Conservation (phyloP, 306 rosid genomes). For the Senna siamea region DNA sequence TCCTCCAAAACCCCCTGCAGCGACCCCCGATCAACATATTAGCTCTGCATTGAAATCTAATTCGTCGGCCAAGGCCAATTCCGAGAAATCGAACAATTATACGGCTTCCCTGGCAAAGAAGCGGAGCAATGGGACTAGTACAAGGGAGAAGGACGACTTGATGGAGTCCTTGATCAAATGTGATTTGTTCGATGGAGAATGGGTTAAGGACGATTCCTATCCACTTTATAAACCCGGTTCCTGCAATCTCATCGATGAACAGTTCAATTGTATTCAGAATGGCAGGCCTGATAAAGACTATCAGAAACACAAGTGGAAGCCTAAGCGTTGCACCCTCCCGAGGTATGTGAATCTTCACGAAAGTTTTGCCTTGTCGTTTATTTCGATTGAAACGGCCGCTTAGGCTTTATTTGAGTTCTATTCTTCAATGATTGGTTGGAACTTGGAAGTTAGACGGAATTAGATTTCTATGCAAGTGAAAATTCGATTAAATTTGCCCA, state of each 20-base stretch:
- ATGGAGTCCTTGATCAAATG: slow-evolving; percentile 72
- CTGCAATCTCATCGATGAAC: slow-evolving; percentile 77
- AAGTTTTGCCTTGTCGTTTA: background rate
- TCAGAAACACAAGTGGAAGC: slow-evolving; percentile 86
- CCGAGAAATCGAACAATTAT: too few species aligned
- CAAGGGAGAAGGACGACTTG: slow-evolving; percentile 42
- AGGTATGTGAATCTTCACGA: slow-evolving; percentile 50
- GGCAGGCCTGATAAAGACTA: slow-evolving; percentile 81
- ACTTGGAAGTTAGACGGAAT: background rate
- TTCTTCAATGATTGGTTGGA: background rate
- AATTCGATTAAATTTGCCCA: slow-evolving; percentile 13
- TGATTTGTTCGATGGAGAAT: slow-evolving; percentile 78
- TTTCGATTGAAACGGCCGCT: background rate
- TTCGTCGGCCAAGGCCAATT: slow-evolving; percentile 29
- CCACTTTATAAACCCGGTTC: slow-evolving; percentile 80
- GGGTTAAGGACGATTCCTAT: slow-evolving; percentile 81
- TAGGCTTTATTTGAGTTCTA: slow-evolving; percentile 4
- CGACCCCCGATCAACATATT: slow-evolving; percentile 28
- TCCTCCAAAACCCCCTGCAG: slow-evolving; percentile 3
- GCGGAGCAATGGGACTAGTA: slow-evolving; percentile 36
- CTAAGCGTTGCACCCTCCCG: slow-evolving; percentile 78
- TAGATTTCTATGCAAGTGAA: background rate
- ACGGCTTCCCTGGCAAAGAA: slow-evolving; percentile 57
- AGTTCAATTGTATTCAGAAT: slow-evolving; percentile 75
- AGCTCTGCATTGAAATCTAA: slow-evolving; percentile 24